Evolutionary conservation across 163 green algal genomes (phyloP).

Genomic region (Prototheca cutis): DNA sequence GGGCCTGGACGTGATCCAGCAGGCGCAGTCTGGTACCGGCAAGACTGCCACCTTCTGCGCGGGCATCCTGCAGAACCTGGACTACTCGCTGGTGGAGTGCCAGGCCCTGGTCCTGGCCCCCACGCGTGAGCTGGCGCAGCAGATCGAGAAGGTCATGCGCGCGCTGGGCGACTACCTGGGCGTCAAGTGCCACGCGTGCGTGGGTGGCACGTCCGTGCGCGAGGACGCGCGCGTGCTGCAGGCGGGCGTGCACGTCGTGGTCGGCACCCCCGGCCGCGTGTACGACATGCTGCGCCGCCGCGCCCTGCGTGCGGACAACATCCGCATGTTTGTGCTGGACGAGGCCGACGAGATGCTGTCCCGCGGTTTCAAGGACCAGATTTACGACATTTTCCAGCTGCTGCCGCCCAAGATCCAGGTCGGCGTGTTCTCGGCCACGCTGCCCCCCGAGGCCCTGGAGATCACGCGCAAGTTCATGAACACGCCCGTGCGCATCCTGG

Average conservation of each 20-base stretch:
- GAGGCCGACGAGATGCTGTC: slow-evolving; percentile 99
- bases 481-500: slow-evolving; percentile 99
- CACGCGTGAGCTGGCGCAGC: slow-evolving; percentile 97
- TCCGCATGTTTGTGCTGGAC: slow-evolving; percentile 96
- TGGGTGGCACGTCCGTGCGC: slow-evolving; percentile 93
- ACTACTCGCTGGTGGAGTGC: slow-evolving; percentile 89
- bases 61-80: slow-evolving; percentile 96
- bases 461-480: slow-evolving; percentile 99
- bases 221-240: slow-evolving; percentile 93
- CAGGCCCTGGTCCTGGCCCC: slow-evolving; percentile 95
- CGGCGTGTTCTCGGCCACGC: slow-evolving; percentile 97
- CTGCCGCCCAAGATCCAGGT: slow-evolving; percentile 99
- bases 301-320: slow-evolving; percentile 87
- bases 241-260: slow-evolving; percentile 90
- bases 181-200: slow-evolving; percentile 99
- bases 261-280: slow-evolving; percentile 97
- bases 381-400: slow-evolving; percentile 99
- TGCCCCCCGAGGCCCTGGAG: slow-evolving; percentile 97
- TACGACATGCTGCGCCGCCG: slow-evolving; percentile 98
- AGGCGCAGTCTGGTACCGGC: slow-evolving; percentile 98
- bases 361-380: slow-evolving; percentile 99
- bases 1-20: slow-evolving; percentile 98
- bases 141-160: slow-evolving; percentile 99
- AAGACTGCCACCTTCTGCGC: slow-evolving; percentile 99
- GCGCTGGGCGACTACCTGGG: slow-evolving; percentile 89